Evolutionary conservation across 2,329 filamentous ascomycete species (phyloP).

Genomic region (Clarireedia sp.): DNA sequence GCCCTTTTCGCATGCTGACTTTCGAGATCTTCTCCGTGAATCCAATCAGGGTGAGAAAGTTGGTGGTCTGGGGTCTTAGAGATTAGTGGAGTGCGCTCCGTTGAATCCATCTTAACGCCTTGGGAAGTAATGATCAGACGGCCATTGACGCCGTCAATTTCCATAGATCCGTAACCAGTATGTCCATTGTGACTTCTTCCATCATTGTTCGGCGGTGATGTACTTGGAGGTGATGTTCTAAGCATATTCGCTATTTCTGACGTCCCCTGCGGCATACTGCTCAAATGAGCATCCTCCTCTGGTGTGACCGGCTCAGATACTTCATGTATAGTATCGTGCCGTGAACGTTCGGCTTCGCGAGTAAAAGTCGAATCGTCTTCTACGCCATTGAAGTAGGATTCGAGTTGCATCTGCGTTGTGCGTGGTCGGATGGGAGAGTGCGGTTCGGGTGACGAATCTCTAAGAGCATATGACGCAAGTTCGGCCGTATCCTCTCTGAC

Average conservation of each 20-base stretch:
- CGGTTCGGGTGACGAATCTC: slow-evolving; percentile 41
- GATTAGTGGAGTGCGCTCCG: slow-evolving; percentile 28
- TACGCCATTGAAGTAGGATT: slow-evolving; percentile 21
- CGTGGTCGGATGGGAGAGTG: slow-evolving; percentile 20
- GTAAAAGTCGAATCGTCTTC: slow-evolving; percentile 20
- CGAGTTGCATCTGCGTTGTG: slow-evolving; percentile 20
- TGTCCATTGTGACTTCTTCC: slow-evolving; percentile 6
- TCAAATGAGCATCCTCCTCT: slow-evolving; percentile 30
- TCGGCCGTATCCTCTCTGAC: slow-evolving; percentile 84
- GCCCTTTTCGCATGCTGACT: slow-evolving; percentile 16
- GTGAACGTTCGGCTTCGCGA: slow-evolving; percentile 20
- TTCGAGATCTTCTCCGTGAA: slow-evolving; percentile 27
- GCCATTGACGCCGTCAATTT: slow-evolving; percentile 10
- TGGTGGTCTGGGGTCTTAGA: slow-evolving; percentile 11
- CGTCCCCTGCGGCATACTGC: slow-evolving; percentile 30
- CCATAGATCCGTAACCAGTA: slow-evolving; percentile 2
- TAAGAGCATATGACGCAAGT: slow-evolving; percentile 73
- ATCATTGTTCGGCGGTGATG: slow-evolving; percentile 14
- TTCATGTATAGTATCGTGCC: slow-evolving; percentile 50
- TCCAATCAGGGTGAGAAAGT: slow-evolving; percentile 24
- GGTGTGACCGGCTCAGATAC: slow-evolving; percentile 50
- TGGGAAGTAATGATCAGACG: slow-evolving; percentile 20
- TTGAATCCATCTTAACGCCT: slow-evolving; percentile 18
- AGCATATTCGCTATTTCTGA: slow-evolving; percentile 45
- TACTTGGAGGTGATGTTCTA: slow-evolving; percentile 30